These are phyloP conservation scores for Saccharomyces cerevisiae DNA, from an alignment of 805 yeast species.

Conservation along the genomic window DNA sequence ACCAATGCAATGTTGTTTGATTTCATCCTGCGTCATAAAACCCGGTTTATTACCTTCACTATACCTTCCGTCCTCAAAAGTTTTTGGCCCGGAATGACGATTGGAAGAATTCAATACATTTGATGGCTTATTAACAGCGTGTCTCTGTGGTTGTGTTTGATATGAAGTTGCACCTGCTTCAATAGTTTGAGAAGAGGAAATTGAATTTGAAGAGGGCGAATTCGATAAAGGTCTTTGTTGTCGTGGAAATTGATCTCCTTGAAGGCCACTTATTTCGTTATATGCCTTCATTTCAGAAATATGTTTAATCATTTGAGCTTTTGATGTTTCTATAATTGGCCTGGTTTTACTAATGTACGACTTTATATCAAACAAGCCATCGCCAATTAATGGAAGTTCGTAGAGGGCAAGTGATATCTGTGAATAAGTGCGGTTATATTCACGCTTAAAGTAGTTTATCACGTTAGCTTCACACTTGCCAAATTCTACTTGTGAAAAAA, in stretches of 20 bases:
- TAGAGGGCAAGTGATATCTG: slow-evolving; percentile 5
- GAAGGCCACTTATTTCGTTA: slow-evolving; percentile 2
- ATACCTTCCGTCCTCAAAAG: background rate
- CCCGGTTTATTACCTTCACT: slow-evolving; percentile 4
- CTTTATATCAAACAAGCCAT: slow-evolving; percentile 14
- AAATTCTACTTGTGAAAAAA: slow-evolving; percentile 14
- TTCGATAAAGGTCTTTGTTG: background rate
- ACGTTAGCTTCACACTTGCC: slow-evolving; percentile 10
- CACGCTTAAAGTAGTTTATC: slow-evolving; percentile 6
- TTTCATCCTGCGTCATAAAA: slow-evolving; percentile 25
- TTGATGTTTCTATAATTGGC: slow-evolving; percentile 13
- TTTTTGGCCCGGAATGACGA: background rate
- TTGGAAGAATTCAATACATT: background rate
- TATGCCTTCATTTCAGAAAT: slow-evolving; percentile 2
- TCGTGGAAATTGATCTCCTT: background rate
- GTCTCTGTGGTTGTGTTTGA: background rate
- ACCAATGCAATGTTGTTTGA: slow-evolving; percentile 25
- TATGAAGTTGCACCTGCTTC: background rate
- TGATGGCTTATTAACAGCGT: background rate
- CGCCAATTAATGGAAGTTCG: slow-evolving; percentile 13
- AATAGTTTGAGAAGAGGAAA: background rate
- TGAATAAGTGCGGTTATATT: slow-evolving; percentile 2
- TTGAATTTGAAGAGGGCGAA: background rate
- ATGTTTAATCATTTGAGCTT: slow-evolving; percentile 4
- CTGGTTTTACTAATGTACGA: slow-evolving; percentile 8